A percentile compares a stretch with the other conserved stretches of the same genome.
phyloP scores from a whole-genome alignment of 2,329 filamentous ascomycete species.

The Rutstroemia sp. region DNA sequence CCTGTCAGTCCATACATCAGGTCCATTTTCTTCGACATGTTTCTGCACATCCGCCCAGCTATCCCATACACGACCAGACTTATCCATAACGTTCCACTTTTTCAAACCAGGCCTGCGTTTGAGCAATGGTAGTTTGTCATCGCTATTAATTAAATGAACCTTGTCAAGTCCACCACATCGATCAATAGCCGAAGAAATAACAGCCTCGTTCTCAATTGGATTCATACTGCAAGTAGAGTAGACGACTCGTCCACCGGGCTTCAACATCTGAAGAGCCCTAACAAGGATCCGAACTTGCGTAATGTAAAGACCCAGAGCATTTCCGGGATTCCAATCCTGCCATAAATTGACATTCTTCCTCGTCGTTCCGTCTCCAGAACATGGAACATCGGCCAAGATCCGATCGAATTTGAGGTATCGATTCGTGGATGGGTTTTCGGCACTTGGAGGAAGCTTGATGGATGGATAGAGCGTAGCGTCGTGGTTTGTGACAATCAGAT shows the following conservation, averaged over 20 bases:
- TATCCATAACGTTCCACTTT: constrained; percentile 88
- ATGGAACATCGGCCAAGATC: constrained; percentile 93
- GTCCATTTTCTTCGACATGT: constrained; percentile 52
- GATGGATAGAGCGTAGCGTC: constrained; percentile 94
- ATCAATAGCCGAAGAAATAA: constrained; percentile 80
- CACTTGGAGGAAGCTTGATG: constrained; percentile 66
- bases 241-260: constrained; percentile 87
- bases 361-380: constrained; percentile 88
- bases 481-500: constrained; percentile 95
- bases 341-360: constrained; percentile 92
- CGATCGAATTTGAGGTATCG: constrained; percentile 94
- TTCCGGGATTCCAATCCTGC: constrained; percentile 89
- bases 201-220: constrained; percentile 92
- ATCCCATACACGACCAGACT: constrained; percentile 69
- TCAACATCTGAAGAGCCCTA: constrained; percentile 89
- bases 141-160: constrained; percentile 79
- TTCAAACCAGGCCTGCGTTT: constrained; percentile 71
- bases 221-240: constrained; percentile 99
- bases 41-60: constrained; percentile 77
- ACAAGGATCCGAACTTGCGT: constrained; percentile 88
- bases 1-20: constrained; percentile 54
- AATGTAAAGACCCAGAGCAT: constrained; percentile 76
- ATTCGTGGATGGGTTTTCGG: constrained; percentile 46
- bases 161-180: constrained; percentile 78
- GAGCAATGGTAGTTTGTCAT: constrained; percentile 66